Conservation (phyloP, 306 rosid genomes). For the Luffa aegyptiaca region DNA sequence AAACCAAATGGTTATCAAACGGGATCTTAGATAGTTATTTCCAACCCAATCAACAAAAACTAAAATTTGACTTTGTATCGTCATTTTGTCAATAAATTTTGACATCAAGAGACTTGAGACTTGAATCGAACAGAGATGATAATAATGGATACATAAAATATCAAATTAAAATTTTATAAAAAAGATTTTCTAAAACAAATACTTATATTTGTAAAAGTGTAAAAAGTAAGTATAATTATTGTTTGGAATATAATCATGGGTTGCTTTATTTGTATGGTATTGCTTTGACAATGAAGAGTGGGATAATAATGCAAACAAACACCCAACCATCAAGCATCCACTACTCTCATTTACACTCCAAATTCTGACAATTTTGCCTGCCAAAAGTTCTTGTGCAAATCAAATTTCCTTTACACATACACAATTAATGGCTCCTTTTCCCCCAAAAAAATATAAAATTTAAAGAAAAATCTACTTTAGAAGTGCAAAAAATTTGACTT, state of each 20-base stretch:
- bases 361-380: not conserved
- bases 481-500: not conserved
- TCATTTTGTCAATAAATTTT: not conserved
- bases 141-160: not conserved
- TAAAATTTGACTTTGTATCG: too few species aligned
- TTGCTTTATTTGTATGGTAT: not conserved
- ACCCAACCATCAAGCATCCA: slow-evolving; percentile 12
- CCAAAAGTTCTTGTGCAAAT: not conserved
- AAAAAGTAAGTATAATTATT: not conserved
- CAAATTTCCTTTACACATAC: not conserved
- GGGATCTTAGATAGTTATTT: too few species aligned
- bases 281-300: slow-evolving; percentile 26
- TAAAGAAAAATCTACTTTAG: not conserved
- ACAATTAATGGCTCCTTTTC: not conserved
- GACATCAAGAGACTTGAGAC: not conserved
- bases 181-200: not conserved
- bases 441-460: too few species aligned
- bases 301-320: slow-evolving; percentile 17
- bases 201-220: not conserved
- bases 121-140: not conserved
- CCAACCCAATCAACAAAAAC: too few species aligned
- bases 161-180: not conserved
- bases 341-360: not conserved
- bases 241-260: not conserved
- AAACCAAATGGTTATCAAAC: too few species aligned